These are phyloP conservation scores for Fagopyrum homotropicum DNA, from an alignment of 148 eudicot species.

Conservation along the genomic window DNA sequence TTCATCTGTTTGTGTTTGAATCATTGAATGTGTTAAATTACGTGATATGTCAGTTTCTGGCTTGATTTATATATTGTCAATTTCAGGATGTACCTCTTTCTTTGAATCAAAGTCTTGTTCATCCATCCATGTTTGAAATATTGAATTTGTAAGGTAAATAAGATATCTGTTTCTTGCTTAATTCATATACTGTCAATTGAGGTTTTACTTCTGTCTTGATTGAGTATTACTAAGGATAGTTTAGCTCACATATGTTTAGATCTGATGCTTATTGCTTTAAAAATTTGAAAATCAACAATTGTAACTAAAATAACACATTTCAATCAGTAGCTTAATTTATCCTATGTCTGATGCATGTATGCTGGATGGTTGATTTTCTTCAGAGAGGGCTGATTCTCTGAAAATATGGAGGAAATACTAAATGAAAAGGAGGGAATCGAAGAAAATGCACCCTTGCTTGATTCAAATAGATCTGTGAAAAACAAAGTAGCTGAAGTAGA, in stretches of 20 bases:
- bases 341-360: not conserved
- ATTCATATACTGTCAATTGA: no score
- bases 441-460: slow-evolving; percentile 6
- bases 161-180: no score
- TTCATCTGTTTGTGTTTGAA: no score
- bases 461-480: slow-evolving; percentile 26
- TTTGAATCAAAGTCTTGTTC: no score
- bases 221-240: not conserved
- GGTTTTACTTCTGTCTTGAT: not conserved
- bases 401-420: not conserved
- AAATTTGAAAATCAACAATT: not conserved
- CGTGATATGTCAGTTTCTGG: no score
- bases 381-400: not conserved
- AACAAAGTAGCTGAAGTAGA: slow-evolving; percentile 74
- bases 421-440: no score
- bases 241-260: not conserved
- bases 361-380: not conserved
- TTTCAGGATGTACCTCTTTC: no score
- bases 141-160: no score
- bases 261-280: not conserved
- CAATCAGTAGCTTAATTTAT: not conserved
- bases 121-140: no score
- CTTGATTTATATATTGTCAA: no score
- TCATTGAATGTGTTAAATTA: no score
- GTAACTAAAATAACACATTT: not conserved